Percentiles rank a stretch among this genome's conserved stretches.
phyloP scores from a whole-genome alignment of 208 protist genomes.

The Leishmania turanica region DNA sequence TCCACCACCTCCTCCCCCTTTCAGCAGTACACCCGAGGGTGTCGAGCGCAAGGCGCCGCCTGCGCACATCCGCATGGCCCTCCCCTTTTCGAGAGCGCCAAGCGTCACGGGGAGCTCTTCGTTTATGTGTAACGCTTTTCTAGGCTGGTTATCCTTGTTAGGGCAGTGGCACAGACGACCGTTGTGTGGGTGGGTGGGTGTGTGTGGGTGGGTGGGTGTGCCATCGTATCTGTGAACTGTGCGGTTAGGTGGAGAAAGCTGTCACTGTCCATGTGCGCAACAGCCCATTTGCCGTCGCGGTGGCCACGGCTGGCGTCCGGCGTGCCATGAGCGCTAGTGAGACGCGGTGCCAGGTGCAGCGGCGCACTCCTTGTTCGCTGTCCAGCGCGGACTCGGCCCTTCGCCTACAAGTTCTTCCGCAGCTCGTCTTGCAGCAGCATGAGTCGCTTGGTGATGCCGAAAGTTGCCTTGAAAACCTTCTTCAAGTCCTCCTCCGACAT shows the following conservation, averaged over 20 bases:
- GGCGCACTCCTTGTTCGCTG: not conserved
- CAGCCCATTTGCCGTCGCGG: not conserved
- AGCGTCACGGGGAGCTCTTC: not conserved
- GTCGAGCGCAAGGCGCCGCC: not conserved
- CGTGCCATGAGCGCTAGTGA: not conserved
- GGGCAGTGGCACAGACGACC: not conserved
- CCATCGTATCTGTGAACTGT: not conserved
- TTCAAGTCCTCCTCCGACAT: slow-evolving; percentile 79
- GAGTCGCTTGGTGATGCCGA: slow-evolving; percentile 81
- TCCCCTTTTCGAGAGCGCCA: not conserved
- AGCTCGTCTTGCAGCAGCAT: slow-evolving; percentile 79
- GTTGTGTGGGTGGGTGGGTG: not conserved
- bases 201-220: not conserved
- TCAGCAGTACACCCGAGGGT: not conserved
- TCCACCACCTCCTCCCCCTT: not conserved
- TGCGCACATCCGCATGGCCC: not conserved
- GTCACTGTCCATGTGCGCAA: not conserved
- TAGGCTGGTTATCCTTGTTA: not conserved
- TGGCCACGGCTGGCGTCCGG: not conserved
- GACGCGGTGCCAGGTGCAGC: not conserved
- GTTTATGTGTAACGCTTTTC: not conserved
- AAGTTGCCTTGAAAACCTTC: slow-evolving; percentile 82
- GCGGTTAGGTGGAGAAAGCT: not conserved
- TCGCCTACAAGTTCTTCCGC: slow-evolving; percentile 33
- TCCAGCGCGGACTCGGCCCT: not conserved